Conservation (phyloP, 2,329 filamentous ascomycete genomes). For the Colletotrichum sp. region DNA sequence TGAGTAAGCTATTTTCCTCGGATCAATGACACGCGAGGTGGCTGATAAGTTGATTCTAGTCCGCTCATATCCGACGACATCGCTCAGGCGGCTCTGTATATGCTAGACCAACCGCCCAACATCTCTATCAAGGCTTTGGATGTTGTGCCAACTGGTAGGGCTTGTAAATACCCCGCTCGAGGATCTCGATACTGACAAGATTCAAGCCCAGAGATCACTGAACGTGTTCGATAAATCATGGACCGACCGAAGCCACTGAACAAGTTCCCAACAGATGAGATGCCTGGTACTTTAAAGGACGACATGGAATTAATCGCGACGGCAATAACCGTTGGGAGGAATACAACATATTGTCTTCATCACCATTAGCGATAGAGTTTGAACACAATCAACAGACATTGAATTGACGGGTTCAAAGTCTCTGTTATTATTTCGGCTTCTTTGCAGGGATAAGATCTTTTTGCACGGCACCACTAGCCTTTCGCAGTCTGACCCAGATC, state of each 20-base stretch:
- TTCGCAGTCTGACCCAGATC: background rate
- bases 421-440: too few species aligned
- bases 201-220: conserved; percentile 32
- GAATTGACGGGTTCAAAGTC: background rate
- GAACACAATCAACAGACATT: background rate
- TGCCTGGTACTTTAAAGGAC: background rate
- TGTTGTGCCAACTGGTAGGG: conserved; percentile 42
- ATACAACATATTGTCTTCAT: background rate
- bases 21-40: background rate
- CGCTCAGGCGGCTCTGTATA: conserved; percentile 44
- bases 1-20: conserved; percentile 25
- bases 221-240: conserved; percentile 34
- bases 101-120: conserved; percentile 44
- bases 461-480: background rate
- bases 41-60: background rate
- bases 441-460: background rate
- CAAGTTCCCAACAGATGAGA: background rate
- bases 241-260: conserved; percentile 22
- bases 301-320: background rate
- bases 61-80: conserved; percentile 48
- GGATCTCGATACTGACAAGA: background rate
- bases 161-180: too few species aligned
- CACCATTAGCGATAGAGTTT: background rate
- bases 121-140: conserved; percentile 47
- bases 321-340: accelerated